These are phyloP conservation scores for Aspergillus asperescens DNA, from an alignment of 495 filamentous ascomycete genomes.

Conservation along the genomic window DNA sequence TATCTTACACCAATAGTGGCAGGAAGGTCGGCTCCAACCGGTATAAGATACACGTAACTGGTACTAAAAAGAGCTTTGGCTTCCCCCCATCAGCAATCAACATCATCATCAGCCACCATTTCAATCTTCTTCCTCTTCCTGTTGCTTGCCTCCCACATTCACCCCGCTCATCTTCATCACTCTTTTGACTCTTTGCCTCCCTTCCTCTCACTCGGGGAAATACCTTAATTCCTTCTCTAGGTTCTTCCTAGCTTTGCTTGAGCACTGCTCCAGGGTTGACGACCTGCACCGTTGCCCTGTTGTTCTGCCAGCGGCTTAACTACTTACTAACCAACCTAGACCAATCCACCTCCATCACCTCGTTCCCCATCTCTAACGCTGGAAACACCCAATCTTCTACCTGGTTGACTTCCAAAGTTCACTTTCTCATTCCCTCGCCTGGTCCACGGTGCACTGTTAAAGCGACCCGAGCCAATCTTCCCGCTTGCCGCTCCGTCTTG, in stretches of 20 bases:
- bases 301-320: conserved; percentile 24
- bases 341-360: conserved; percentile 19
- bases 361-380: conserved; percentile 17
- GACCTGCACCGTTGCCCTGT: conserved; percentile 48
- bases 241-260: conserved; percentile 8
- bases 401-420: conserved; percentile 13
- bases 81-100: conserved; percentile 4
- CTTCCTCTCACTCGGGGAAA: not conserved
- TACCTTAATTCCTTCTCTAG: conserved; percentile 2
- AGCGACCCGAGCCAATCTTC: conserved; percentile 1
- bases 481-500: conserved; percentile 4
- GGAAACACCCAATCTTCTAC: conserved; percentile 1
- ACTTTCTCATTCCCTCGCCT: conserved; percentile 10
- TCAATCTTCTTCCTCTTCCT: conserved; percentile 31
- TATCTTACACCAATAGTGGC: not conserved
- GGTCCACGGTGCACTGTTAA: not conserved
- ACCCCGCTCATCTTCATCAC: conserved; percentile 14
- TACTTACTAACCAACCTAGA: conserved; percentile 10
- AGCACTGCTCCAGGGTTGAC: conserved; percentile 30
- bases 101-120: conserved; percentile 8
- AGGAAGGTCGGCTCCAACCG: not conserved
- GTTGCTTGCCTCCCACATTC: conserved; percentile 17
- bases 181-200: not conserved
- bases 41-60: not conserved
- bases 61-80: not conserved